Evolutionary conservation across 2,329 filamentous ascomycete species (phyloP), one percentile per base, ranked within the genome.

Genomic region (Didymosphaeria variabile): DNA sequence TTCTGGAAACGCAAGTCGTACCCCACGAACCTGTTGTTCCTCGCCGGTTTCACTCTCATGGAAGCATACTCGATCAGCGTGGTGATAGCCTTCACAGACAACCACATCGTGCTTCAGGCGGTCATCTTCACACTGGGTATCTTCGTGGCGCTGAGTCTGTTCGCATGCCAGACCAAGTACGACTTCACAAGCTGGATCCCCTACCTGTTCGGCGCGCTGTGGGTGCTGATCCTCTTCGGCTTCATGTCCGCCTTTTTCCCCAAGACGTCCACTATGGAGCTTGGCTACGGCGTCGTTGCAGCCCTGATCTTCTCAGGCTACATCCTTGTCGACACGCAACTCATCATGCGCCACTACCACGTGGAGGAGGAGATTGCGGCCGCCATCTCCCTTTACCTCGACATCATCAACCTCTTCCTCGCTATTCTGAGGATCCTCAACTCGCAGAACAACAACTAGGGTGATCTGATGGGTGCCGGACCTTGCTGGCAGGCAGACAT

Each of bases 151-250:
- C 77, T 90, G 59, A 89, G 86, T 3, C 80, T 94, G 47, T 98
- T 99, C 78, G 95, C 95, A 53, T 97, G 94, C 87, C 95, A 99
- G 84, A 92, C 91, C 67, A 97, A 96, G 79, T 99, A 99, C 77
- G 95, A 99, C 83, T 99, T 99, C 78, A 98, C 94, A 1, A 90
- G 88, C 66, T 99, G 95, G 94, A 92, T 94, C 84, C 94, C 95
- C 19, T 98, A 97, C 77, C 87, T 98, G 3, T 96, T 96, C 73
- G 94, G 94, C 60, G 90, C 86, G 0, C 86, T 99, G 19, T 98
- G 95, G 95, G 90, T 91, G 7, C 81, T 97, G 61, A 86, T 99
- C 65, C 84, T 99, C 44, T 97, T 98, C 76, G 92, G 95, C 54
- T 95, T 99, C 84, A 93, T 98, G 87, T 85, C 90, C 67, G 87